Conservation (phyloP, 2,329 filamentous ascomycete genomes). For the Aspergillus sp. region DNA sequence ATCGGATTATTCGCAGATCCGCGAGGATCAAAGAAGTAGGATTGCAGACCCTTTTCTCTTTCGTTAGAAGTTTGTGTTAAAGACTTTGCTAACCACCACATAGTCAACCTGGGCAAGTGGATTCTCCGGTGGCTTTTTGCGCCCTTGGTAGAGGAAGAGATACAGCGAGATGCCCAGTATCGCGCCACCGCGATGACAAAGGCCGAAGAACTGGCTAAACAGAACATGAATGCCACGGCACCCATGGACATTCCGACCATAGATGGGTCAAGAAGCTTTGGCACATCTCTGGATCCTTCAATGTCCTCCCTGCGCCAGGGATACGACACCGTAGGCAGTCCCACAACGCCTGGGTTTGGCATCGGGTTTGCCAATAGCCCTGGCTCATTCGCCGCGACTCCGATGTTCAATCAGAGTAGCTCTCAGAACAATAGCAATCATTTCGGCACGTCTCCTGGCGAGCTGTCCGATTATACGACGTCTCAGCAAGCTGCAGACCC, state of each 20-base stretch:
- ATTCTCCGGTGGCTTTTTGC: constrained; percentile 89
- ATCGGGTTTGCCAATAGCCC: constrained; percentile 75
- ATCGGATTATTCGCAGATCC: constrained; percentile 73
- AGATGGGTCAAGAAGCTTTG: constrained; percentile 26
- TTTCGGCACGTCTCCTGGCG: constrained; percentile 33
- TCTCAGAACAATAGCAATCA: constrained; percentile 29
- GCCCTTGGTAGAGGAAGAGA: constrained; percentile 85
- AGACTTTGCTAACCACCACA: constrained; percentile 1
- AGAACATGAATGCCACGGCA: constrained; percentile 60
- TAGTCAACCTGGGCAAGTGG: constrained; percentile 97
- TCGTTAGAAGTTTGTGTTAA: neutral
- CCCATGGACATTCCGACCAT: constrained; percentile 58
- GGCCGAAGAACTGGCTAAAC: constrained; percentile 58
- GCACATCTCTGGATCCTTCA: constrained; percentile 34
- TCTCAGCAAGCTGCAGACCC: constrained; percentile 52
- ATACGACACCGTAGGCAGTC: constrained; percentile 60
- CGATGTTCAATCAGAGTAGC: constrained; percentile 21
- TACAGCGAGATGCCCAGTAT: constrained; percentile 73
- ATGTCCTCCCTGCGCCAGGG: constrained; percentile 59
- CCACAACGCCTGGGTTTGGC: constrained; percentile 71
- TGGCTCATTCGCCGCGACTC: constrained; percentile 36
- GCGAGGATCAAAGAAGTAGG: constrained; percentile 90
- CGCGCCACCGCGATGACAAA: constrained; percentile 67
- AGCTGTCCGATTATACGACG: constrained; percentile 38
- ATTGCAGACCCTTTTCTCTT: constrained; percentile 4